A percentile compares a stretch with the other conserved stretches of the same genome.
Evolutionary conservation across 75 land plant genomes (phyloP).

Genomic region (Sequoia sempervirens): DNA sequence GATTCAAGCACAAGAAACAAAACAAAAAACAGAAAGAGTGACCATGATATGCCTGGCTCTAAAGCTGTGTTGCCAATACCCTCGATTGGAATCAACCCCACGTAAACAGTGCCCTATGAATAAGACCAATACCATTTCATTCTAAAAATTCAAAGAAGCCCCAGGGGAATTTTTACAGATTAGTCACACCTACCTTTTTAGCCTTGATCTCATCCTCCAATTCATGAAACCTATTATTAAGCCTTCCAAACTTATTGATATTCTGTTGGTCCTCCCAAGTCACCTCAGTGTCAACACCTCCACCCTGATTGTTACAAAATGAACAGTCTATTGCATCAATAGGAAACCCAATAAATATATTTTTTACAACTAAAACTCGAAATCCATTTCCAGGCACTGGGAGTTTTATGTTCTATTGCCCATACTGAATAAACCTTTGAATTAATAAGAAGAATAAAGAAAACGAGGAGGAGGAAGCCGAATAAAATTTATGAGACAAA

Average conservation of each 20-base stretch:
- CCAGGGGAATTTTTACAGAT: background rate
- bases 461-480: background rate
- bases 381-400: background rate
- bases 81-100: background rate
- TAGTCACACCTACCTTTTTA: slow-evolving; percentile 57
- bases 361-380: background rate
- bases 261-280: slow-evolving; percentile 99
- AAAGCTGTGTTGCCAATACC: background rate
- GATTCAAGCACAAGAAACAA: background rate
- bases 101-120: background rate
- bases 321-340: background rate
- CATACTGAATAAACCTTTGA: background rate
- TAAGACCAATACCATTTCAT: background rate
- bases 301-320: slow-evolving; percentile 34
- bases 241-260: slow-evolving; percentile 81
- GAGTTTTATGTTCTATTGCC: background rate
- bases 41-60: background rate
- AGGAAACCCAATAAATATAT: background rate
- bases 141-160: background rate
- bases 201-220: slow-evolving; percentile 92
- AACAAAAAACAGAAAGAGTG: background rate
- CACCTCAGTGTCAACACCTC: slow-evolving; percentile 79
- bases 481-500: background rate
- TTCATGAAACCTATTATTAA: slow-evolving; percentile 92
- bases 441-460: background rate